Conservation (phyloP, 345 rosid genomes). For the Chamaenerion angustifolium region DNA sequence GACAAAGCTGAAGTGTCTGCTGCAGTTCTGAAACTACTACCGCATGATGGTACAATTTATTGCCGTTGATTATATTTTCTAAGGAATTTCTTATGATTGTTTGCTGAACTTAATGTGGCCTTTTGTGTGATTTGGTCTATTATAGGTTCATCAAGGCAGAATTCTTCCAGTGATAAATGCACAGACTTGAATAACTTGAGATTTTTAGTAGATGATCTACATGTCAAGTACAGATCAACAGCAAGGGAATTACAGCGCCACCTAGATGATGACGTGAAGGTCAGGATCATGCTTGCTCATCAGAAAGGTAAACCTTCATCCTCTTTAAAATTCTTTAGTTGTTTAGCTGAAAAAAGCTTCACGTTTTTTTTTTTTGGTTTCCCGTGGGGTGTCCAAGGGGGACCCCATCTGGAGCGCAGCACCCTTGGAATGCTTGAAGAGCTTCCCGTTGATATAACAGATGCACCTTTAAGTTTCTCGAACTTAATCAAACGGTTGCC, state of each 20-base stretch:
- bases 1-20: conserved; percentile 48
- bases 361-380: no score
- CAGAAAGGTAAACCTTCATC: conserved; percentile 41
- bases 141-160: conserved; percentile 40
- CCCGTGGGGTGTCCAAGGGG: no score
- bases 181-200: conserved; percentile 55
- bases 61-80: conserved; percentile 1
- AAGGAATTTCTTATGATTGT: conserved; percentile 10
- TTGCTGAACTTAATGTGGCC: neutral
- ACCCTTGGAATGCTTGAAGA: no score
- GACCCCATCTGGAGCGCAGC: no score
- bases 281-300: conserved; percentile 47
- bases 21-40: conserved; percentile 30
- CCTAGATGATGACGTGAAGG: conserved; percentile 52
- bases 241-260: conserved; percentile 44
- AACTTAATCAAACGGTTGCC: no score
- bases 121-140: conserved; percentile 13
- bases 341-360: neutral
- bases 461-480: neutral
- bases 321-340: neutral
- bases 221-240: conserved; percentile 51
- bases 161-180: conserved; percentile 31
- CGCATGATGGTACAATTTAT: conserved; percentile 29
- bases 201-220: conserved; percentile 44
- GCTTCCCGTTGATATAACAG: neutral